Evolutionary conservation across 192 early-diverging fungal genomes (phyloP), one percentile per base, ranked within the genome.

Genomic region (Neocallimastix lanati): DNA sequence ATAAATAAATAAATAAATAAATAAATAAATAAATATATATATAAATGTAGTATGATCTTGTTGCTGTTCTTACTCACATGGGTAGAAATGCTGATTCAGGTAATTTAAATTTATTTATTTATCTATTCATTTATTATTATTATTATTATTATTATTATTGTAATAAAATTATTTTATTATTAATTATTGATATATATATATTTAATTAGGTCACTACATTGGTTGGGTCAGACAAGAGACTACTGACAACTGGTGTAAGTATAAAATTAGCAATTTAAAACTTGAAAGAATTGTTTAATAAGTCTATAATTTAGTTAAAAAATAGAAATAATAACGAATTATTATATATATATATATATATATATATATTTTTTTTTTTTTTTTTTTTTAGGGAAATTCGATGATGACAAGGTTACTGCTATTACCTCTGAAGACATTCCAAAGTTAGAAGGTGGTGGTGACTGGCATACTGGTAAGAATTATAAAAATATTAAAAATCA

Each of bases 31-130:
- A n/a, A n/a, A n/a, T n/a, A n/a, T n/a, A n/a, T n/a, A n/a, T n/a
- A n/a, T n/a, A n/a, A n/a, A n/a, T n/a, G 25, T 85, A 93, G 78
- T 99, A 99, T 82, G 97, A 99, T 77, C 83, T 99, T 7, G 88
- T 93, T 67, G 95, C 95, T 76, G 94, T 98, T 1, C 86, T 99
- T 50, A 99, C 97, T 16, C 97, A 99, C 83, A 89, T 93, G 76
- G 97, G 97, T n/a, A 91, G 96, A 21, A 91, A 92, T 11, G 93
- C 94, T 36, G 95, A 98, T 82, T 96, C 94, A 35, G 96, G 96
- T 77, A 88, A 91, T 77, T 30, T 27, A 15, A 21, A 38, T n/a
- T 28, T 36, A 77, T 5, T 28, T 2, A 13, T 40, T n/a, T n/a
- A n/a, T n/a, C n/a, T n/a, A n/a, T n/a, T n/a, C n/a, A n/a, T n/a